phyloP scores from a whole-genome alignment of 2,329 filamentous ascomycete species.

The Calonectria honghensis region DNA sequence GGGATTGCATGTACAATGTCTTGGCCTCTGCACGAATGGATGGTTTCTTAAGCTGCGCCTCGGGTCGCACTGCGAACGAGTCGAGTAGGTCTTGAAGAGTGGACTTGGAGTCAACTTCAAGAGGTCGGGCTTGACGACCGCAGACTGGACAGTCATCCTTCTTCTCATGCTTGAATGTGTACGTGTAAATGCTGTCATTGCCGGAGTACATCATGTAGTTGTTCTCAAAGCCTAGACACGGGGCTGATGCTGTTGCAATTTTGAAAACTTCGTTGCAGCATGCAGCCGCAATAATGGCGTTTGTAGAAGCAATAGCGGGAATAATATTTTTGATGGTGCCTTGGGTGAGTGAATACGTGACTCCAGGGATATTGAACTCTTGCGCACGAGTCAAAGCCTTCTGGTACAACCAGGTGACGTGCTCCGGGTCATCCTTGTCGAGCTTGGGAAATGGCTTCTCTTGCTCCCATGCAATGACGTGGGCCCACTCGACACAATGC shows the following conservation, averaged over 20 bases:
- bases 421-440: slow-evolving; percentile 96
- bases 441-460: slow-evolving; percentile 88
- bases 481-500: slow-evolving; percentile 99
- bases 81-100: slow-evolving; percentile 92
- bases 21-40: slow-evolving; percentile 86
- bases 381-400: slow-evolving; percentile 87
- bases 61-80: slow-evolving; percentile 86
- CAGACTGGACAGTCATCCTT: slow-evolving; percentile 97
- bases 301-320: slow-evolving; percentile 97
- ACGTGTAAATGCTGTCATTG: slow-evolving; percentile 96
- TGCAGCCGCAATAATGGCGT: slow-evolving; percentile 95
- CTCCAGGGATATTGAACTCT: slow-evolving; percentile 92
- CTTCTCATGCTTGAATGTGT: slow-evolving; percentile 95
- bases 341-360: slow-evolving; percentile 96
- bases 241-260: slow-evolving; percentile 88
- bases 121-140: slow-evolving; percentile 85
- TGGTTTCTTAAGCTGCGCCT: slow-evolving; percentile 95
- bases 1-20: slow-evolving; percentile 92
- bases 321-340: slow-evolving; percentile 99
- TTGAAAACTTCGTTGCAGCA: slow-evolving; percentile 99
- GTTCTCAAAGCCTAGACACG: slow-evolving; percentile 84
- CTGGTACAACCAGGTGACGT: slow-evolving; percentile 97
- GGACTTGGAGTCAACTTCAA: slow-evolving; percentile 81
- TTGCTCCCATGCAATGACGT: slow-evolving; percentile 97
- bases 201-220: slow-evolving; percentile 99